These are phyloP conservation scores for Condylostoma magnum DNA, from an alignment of 169 alveolate genomes.

Conservation along the genomic window DNA sequence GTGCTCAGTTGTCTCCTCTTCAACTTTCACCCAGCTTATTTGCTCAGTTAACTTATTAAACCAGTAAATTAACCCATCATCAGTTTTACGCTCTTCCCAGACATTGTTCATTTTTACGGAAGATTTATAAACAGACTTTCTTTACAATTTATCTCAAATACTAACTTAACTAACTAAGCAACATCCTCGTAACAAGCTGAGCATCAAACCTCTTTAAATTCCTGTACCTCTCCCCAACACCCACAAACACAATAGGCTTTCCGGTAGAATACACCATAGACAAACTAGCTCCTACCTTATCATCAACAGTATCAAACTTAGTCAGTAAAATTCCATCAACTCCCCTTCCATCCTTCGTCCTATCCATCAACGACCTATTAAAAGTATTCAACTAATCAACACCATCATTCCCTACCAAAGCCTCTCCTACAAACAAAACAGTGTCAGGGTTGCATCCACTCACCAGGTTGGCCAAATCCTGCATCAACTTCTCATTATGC, in stretches of 20 bases:
- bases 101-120: background rate
- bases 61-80: constrained; percentile 22
- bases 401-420: constrained; percentile 99
- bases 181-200: constrained; percentile 77
- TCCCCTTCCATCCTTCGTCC: constrained; percentile 88
- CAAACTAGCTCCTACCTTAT: constrained; percentile 98
- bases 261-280: constrained; percentile 99
- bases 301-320: constrained; percentile 99
- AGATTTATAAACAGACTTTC: no score
- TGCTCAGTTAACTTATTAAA: background rate
- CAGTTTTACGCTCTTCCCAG: constrained; percentile 29
- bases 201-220: constrained; percentile 93
- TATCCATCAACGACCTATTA: constrained; percentile 92
- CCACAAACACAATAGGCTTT: constrained; percentile 99
- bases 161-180: constrained; percentile 2
- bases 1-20: background rate
- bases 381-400: constrained; percentile 97
- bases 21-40: constrained; percentile 12
- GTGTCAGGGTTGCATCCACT: constrained; percentile 96
- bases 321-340: constrained; percentile 99
- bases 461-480: constrained; percentile 95
- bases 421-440: constrained; percentile 99
- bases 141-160: no score
- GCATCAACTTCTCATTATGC: constrained; percentile 99
- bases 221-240: constrained; percentile 99